Percentiles rank a stretch among this genome's conserved stretches.
Conservation (phyloP, 2,329 filamentous ascomycete genomes). For the Ploettnerulaceae sp. region DNA sequence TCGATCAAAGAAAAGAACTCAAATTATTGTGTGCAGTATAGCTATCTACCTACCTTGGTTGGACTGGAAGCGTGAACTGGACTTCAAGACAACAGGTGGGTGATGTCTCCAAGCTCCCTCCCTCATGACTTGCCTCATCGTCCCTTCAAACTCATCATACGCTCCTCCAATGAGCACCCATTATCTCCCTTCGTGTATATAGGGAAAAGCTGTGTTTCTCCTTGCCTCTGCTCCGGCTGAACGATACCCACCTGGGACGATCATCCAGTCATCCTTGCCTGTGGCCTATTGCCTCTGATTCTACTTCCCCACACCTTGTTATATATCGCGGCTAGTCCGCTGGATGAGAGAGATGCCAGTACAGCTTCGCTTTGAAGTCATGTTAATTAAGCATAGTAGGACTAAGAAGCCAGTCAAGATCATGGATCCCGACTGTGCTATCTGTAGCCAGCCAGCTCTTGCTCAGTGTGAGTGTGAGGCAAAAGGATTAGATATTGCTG, state of each 20-base stretch:
- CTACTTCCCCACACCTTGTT: not conserved
- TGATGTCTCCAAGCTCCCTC: slow-evolving; percentile 12
- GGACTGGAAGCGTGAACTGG: slow-evolving; percentile 22
- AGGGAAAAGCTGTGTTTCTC: not conserved
- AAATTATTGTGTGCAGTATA: not conserved
- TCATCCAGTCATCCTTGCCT: slow-evolving; percentile 4
- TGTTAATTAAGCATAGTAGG: slow-evolving; percentile 31
- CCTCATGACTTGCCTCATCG: slow-evolving; percentile 17
- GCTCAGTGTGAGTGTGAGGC: slow-evolving; percentile 61
- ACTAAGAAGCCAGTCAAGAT: slow-evolving; percentile 43
- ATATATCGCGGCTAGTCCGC: slow-evolving; percentile 6
- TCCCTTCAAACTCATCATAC: slow-evolving; percentile 22
- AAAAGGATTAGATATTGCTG: slow-evolving; percentile 57
- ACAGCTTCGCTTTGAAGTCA: slow-evolving; percentile 25
- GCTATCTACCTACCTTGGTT: not conserved
- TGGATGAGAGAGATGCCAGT: slow-evolving; percentile 17
- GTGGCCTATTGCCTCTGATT: too few species aligned
- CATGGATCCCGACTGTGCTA: slow-evolving; percentile 67
- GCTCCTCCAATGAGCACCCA: slow-evolving; percentile 13
- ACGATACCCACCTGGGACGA: slow-evolving; percentile 2
- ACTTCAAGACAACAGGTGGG: slow-evolving; percentile 20
- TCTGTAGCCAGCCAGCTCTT: slow-evolving; percentile 56
- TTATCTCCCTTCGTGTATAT: not conserved
- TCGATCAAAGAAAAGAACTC: not conserved
- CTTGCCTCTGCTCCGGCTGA: slow-evolving; percentile 1